phyloP scores from a whole-genome alignment of 345 rosid species.

The Dipteronia dyeriana region DNA sequence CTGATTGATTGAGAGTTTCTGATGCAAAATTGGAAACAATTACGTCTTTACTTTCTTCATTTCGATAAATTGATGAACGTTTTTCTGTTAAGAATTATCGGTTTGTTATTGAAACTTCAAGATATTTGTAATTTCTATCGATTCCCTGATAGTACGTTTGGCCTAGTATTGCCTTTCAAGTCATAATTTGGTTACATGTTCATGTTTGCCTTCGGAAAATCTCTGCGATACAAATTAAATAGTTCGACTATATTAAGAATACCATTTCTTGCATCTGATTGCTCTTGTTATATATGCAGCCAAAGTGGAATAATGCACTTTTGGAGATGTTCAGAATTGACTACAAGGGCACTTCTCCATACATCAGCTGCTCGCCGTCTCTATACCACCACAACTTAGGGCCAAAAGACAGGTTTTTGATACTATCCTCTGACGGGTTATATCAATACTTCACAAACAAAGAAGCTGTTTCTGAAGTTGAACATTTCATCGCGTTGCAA shows the following conservation, averaged over 20 bases:
- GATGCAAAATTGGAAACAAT: not conserved
- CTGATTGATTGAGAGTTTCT: not conserved
- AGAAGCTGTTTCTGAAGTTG: conserved; percentile 89
- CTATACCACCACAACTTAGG: conserved; percentile 86
- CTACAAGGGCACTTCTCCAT: conserved; percentile 77
- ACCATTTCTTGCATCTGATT: conserved; percentile 14
- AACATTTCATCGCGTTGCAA: conserved; percentile 77
- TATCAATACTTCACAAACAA: conserved; percentile 94
- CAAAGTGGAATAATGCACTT: conserved; percentile 89
- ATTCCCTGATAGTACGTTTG: no score
- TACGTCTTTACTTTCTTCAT: no score
- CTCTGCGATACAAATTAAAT: not conserved
- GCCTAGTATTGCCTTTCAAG: no score
- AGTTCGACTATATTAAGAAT: not conserved
- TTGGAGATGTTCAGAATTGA: conserved; percentile 93
- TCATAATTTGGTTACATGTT: no score
- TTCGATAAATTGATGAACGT: no score
- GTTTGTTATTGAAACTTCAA: no score
- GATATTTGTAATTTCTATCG: no score
- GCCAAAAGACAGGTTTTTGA: conserved; percentile 78
- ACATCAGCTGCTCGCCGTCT: conserved; percentile 76
- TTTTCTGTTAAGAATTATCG: no score
- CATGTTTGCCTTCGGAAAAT: not conserved
- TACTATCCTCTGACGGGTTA: conserved; percentile 89
- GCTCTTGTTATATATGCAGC: conserved; percentile 46